Percentiles rank a stretch among this genome's conserved stretches.
Evolutionary conservation across 495 filamentous ascomycete species (phyloP).

Genomic region (Tetracladium setigerum): DNA sequence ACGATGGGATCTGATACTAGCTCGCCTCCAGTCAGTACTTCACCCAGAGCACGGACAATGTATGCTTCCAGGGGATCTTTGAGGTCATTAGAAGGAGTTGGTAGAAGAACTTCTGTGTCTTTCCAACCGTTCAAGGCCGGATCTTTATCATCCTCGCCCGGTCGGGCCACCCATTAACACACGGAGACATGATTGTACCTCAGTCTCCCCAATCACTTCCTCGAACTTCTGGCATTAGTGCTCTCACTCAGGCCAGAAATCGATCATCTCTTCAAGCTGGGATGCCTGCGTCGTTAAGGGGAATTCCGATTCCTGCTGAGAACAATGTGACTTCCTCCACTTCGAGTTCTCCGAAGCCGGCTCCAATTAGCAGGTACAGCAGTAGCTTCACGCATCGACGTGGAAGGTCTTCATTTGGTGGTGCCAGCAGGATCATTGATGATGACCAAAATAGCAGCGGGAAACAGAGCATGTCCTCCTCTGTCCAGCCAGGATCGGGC

Average conservation of each 20-base stretch:
- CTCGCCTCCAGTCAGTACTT: conserved; percentile 54
- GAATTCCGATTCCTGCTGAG: conserved; percentile 43
- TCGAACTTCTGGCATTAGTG: conserved; percentile 40
- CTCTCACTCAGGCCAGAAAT: conserved; percentile 55
- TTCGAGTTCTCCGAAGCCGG: conserved; percentile 68
- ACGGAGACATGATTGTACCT: conserved; percentile 31
- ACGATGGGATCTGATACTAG: conserved; percentile 48
- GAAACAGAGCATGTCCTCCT: conserved; percentile 72
- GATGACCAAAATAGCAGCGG: conserved; percentile 85
- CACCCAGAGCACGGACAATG: conserved; percentile 49
- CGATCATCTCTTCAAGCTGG: conserved; percentile 57
- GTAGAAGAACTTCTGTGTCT: conserved; percentile 69
- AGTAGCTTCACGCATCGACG: conserved; percentile 87
- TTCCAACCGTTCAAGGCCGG: conserved; percentile 95
- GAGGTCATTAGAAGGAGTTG: conserved; percentile 39
- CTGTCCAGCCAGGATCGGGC: conserved; percentile 77
- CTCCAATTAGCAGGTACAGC: conserved; percentile 59
- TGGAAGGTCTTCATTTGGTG: conserved; percentile 65
- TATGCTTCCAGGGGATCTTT: conserved; percentile 55
- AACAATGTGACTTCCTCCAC: conserved; percentile 51
- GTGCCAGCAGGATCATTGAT: conserved; percentile 56
- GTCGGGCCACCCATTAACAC: conserved; percentile 11
- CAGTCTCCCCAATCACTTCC: conserved; percentile 55
- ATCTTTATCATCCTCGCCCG: conserved; percentile 85
- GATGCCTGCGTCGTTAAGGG: conserved; percentile 57